Evolutionary conservation across 1,284 basidiomycete species (phyloP).

Genomic region (Apiotrichum akiyoshidainum): DNA sequence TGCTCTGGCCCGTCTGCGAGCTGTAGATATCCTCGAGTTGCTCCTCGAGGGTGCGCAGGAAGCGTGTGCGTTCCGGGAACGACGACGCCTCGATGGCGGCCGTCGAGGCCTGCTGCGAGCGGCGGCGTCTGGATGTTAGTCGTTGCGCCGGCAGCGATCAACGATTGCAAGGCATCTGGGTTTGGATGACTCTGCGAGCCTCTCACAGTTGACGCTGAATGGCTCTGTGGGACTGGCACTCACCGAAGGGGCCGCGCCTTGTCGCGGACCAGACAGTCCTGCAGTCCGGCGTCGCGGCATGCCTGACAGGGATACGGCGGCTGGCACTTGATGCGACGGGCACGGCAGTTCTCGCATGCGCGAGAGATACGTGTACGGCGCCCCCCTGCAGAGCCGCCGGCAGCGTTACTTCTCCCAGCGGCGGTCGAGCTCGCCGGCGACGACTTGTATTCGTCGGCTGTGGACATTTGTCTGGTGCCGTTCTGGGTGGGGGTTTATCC

Average conservation of each 20-base stretch:
- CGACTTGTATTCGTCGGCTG: neutral
- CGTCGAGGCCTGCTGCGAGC: slow-evolving; percentile 14
- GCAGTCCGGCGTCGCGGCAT: slow-evolving; percentile 8
- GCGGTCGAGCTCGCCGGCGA: neutral
- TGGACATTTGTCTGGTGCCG: no score
- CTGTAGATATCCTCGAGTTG: slow-evolving; percentile 18
- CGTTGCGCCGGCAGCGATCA: neutral
- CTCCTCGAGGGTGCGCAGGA: slow-evolving; percentile 6
- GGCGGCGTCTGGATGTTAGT: slow-evolving; percentile 10
- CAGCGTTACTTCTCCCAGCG: neutral
- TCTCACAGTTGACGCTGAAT: no score
- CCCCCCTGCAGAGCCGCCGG: neutral
- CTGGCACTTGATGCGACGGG: slow-evolving; percentile 8
- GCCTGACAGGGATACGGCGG: slow-evolving; percentile 11
- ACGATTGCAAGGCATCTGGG: neutral
- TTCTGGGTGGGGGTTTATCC: no score
- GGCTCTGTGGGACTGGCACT: neutral
- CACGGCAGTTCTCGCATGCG: slow-evolving; percentile 12
- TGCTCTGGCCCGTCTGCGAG: slow-evolving; percentile 8
- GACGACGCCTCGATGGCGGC: slow-evolving; percentile 18
- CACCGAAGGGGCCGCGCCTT: slow-evolving; percentile 7
- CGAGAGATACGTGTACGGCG: slow-evolving; percentile 7
- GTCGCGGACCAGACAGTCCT: slow-evolving; percentile 6
- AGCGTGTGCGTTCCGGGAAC: slow-evolving; percentile 18
- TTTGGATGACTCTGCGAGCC: no score